A percentile compares a stretch with the other conserved stretches of the same genome.
phyloP scores from a whole-genome alignment of 768 basidiomycete species.

The Tephrocybe rancida region DNA sequence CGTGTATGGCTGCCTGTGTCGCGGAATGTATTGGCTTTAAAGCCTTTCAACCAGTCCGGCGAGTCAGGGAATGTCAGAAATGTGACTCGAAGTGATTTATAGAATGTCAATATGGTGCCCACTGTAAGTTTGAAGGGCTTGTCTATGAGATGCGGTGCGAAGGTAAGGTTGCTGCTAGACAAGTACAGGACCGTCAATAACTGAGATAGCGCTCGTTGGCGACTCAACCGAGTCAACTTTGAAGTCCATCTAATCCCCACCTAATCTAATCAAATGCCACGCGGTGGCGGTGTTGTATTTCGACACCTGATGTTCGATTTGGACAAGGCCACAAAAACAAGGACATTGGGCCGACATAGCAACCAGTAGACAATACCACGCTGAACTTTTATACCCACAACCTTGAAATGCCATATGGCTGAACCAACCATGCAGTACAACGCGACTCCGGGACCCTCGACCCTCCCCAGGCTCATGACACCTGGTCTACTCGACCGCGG shows the following conservation, averaged over 20 bases:
- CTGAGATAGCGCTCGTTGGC: background rate
- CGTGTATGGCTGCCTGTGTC: slow-evolving; percentile 3
- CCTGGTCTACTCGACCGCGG: slow-evolving; percentile 71
- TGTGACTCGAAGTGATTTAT: slow-evolving; percentile 16
- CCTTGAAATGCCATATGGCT: background rate
- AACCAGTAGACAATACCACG: slow-evolving; percentile 22
- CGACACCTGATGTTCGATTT: background rate
- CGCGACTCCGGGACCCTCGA: slow-evolving; percentile 24
- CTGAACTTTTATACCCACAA: background rate
- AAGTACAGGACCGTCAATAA: background rate
- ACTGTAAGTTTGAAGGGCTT: background rate
- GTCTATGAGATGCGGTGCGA: background rate
- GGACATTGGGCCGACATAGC: slow-evolving; percentile 9
- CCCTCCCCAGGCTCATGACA: slow-evolving; percentile 21
- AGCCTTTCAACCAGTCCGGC: slow-evolving; percentile 1
- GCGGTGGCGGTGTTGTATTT: slow-evolving; percentile 12
- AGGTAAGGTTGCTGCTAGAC: background rate
- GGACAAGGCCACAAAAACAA: slow-evolving; percentile 5
- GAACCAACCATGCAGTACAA: slow-evolving; percentile 3
- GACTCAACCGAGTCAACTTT: slow-evolving; percentile 3
- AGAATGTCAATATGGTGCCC: background rate
- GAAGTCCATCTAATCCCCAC: slow-evolving; percentile 1
- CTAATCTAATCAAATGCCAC: slow-evolving; percentile 18
- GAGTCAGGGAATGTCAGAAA: slow-evolving; percentile 23
- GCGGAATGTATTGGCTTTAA: slow-evolving; percentile 13